Base-by-base conservation (phyloP, 1,139 yeast species). In the Zhuliangozyma parablackwelliae region DNA sequence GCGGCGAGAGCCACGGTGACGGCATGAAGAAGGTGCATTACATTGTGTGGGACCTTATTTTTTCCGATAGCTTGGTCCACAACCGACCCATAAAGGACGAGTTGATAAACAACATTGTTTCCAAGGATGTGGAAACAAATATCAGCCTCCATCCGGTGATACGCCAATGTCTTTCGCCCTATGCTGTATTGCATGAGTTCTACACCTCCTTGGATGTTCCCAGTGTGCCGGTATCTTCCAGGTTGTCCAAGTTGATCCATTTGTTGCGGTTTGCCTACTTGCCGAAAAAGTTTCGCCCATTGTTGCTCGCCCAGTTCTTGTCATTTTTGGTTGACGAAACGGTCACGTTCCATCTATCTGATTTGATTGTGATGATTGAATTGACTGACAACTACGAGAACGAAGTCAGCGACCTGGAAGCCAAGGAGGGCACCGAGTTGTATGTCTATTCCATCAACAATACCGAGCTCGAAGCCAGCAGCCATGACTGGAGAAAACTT, bases 111-210 rank as follows among this genome's bases (percentile, higher is more conserved):
- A 69, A 77, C 34, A 65, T 78, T 29, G 72, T 78, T n/a, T 59
- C 61, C 32, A 69, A 67, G 33, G 47, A 59, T n/a, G 61, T 64
- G 1, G 63, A 57, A 32, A 45, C 52, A 3, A 55, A 56, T 6
- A 59, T 74, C 31, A 60, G 60, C 7, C 52, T 73, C 6, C 73
- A 82, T 27, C 79, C 85, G 2, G 65, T 76, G 2, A 72, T 84
- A 42, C 75, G 78, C 46, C 89, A 83, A 56, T 73, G 84, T 32
- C 58, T 84, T 35, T 66, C 92, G 0, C 94, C 94, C 24, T 82
- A 82, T 53, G 90, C 87, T 1, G 82, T 83, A 1, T 60, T 84
- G 33, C 67, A 63, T 38, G 76, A 72, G 43, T 79, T 70, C 47
- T 72, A 70, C 54, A 55, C 59, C 16, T 53, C 61, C 35, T 40